A percentile compares a stretch with the other conserved stretches of the same genome.
phyloP scores from a whole-genome alignment of 192 early-diverging fungal genomes.

The Backusella circina region DNA sequence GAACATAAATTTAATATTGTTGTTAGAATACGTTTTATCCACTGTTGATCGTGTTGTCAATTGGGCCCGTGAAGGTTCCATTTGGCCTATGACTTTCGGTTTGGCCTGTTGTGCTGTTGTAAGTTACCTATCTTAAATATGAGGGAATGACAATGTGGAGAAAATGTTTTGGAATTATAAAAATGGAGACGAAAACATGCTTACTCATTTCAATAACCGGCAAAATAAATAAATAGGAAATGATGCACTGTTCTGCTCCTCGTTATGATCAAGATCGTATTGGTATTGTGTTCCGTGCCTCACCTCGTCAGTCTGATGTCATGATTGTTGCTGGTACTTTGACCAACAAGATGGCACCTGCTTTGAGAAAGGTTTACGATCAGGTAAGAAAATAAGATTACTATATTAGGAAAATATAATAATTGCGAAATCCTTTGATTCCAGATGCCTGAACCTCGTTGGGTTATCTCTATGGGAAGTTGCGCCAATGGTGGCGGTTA shows the following conservation, averaged over 20 bases:
- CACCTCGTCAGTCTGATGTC: slow-evolving; percentile 95
- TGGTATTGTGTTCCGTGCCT: slow-evolving; percentile 96
- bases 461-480: slow-evolving; percentile 99
- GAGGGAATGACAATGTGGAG: neutral
- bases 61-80: slow-evolving; percentile 90
- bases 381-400: slow-evolving; percentile 34
- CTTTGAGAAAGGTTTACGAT: slow-evolving; percentile 62
- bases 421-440: neutral
- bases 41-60: slow-evolving; percentile 91
- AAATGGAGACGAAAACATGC: neutral
- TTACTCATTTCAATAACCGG: neutral
- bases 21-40: slow-evolving; percentile 78
- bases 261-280: slow-evolving; percentile 98
- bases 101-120: slow-evolving; percentile 90
- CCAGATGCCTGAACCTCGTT: slow-evolving; percentile 95
- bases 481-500: slow-evolving; percentile 98
- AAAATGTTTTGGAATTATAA: neutral
- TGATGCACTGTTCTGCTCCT: slow-evolving; percentile 97
- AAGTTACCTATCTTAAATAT: neutral
- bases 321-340: slow-evolving; percentile 99
- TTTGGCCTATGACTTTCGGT: slow-evolving; percentile 87
- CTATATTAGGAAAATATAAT: neutral
- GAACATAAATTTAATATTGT: neutral
- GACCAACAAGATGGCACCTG: slow-evolving; percentile 99
- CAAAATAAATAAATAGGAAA: slow-evolving; percentile 58